A percentile compares a stretch with the other conserved stretches of the same genome.
Conservation (phyloP, 2,329 filamentous ascomycete genomes). For the Albifimbria verrucaria region DNA sequence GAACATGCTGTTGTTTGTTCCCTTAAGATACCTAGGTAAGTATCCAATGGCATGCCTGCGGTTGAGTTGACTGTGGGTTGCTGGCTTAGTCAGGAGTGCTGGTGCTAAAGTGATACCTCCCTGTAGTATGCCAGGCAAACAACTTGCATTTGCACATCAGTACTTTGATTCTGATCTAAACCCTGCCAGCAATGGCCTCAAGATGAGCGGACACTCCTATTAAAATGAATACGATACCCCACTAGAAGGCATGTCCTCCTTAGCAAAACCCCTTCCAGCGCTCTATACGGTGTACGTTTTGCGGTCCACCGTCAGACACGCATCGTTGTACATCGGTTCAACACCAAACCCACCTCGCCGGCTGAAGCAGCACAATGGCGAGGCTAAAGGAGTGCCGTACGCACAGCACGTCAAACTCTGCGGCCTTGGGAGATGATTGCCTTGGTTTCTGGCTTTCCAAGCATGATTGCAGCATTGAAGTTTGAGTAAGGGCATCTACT, state of each 20-base stretch:
- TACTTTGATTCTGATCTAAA: background rate
- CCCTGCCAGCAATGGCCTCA: too few relatives aligned
- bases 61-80: too few relatives aligned
- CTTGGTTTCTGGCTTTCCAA: constrained; percentile 85
- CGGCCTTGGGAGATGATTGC: constrained; percentile 91
- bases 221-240: background rate
- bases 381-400: constrained; percentile 71
- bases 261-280: constrained; percentile 67
- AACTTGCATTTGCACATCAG: background rate
- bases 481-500: constrained; percentile 96
- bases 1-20: too few relatives aligned
- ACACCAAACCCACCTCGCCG: constrained; percentile 85
- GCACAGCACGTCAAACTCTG: constrained; percentile 64
- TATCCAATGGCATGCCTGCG: too few relatives aligned
- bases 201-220: too few relatives aligned
- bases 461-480: constrained; percentile 81
- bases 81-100: background rate
- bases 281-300: constrained; percentile 94
- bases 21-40: too few relatives aligned
- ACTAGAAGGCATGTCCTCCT: constrained; percentile 33
- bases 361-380: constrained; percentile 88
- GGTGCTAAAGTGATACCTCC: too few relatives aligned
- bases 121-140: too few relatives aligned
- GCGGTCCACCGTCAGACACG: constrained; percentile 71
- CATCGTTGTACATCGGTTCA: constrained; percentile 81